Evolutionary conservation across 164 flowering plant genomes (phyloP).

Genomic region (Pachysandra terminalis): DNA sequence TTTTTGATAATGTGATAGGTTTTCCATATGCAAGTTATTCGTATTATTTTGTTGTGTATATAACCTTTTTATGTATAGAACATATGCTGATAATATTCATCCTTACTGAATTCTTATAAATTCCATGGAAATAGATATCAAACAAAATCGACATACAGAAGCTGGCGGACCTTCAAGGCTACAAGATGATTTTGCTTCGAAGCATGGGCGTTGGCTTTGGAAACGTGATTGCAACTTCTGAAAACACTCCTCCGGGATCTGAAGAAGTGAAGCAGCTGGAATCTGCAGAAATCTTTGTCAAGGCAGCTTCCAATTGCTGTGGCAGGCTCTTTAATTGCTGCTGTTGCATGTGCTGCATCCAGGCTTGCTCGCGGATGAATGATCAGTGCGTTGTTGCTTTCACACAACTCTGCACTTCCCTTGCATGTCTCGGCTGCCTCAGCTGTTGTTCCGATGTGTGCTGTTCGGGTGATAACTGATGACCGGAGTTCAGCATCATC

Average conservation of each 20-base stretch:
- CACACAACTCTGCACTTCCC: slow-evolving; percentile 48
- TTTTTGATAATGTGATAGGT: too few relatives aligned
- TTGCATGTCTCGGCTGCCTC: slow-evolving; percentile 61
- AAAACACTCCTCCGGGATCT: slow-evolving; percentile 43
- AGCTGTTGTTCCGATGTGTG: slow-evolving; percentile 43
- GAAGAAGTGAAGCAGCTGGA: slow-evolving; percentile 29
- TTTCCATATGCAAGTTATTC: too few relatives aligned
- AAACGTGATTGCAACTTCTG: slow-evolving; percentile 51
- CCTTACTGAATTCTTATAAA: not conserved
- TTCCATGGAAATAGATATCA: slow-evolving; percentile 8
- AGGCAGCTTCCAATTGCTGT: slow-evolving; percentile 65
- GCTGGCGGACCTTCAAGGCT: slow-evolving; percentile 17
- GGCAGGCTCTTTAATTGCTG: slow-evolving; percentile 38
- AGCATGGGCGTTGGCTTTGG: slow-evolving; percentile 64
- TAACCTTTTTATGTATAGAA: too few relatives aligned
- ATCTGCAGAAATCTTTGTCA: slow-evolving; percentile 46
- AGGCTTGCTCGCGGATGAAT: slow-evolving; percentile 43
- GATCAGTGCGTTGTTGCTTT: slow-evolving; percentile 52
- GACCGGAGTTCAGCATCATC: too few relatives aligned
- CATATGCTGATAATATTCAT: not conserved
- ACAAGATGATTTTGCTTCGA: slow-evolving; percentile 31
- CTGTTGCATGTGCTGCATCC: slow-evolving; percentile 78
- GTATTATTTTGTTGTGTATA: too few relatives aligned
- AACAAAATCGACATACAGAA: slow-evolving; percentile 19
- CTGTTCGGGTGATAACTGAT: slow-evolving; percentile 10